Base-by-base conservation (phyloP, 2,329 filamentous ascomycete genomes). In the Stromatinia cepivora region DNA sequence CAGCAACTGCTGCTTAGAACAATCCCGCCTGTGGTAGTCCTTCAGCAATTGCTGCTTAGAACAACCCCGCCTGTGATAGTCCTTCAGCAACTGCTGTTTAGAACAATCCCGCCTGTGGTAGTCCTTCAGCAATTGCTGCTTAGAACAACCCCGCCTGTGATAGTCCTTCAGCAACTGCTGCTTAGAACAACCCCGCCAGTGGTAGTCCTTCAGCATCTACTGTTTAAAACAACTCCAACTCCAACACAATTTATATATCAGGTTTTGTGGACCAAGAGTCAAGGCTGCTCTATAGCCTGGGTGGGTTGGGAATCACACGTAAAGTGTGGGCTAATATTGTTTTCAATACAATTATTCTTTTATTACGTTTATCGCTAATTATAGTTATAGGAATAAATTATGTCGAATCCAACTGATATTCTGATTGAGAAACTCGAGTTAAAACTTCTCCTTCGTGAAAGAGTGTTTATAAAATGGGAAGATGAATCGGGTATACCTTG, bases 281-380 rank as follows among this genome's bases (percentile, higher is more conserved):
- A 62, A 62, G 58, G 58, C 58, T 62, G 58, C 58, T 62, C 58
- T 48, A 62, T 48, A 62, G 58, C 58, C 58, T 62, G 58, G 58
- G 58, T 62, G 58, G 58, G 58, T 48, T 20, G 58, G 58, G 42
- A 62, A 62, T 62, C 58, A 62, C 58, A 62, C 58, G 13, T 62
- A 8, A 62, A 6, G 58, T 62, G 58, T 62, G 58, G 58, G 58
- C 58, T 48, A 34, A 1, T 10, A 62, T 62, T 48, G 8, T 25
- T 25, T 46, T 20, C 13, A 46, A 61, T 45, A 4, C 3, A 34
- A 13, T n/a, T 3, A 4, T 61, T 46, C 4, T 7, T 52, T 46
- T 0, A 46, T 7, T 45, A 31, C 5, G 15, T 34, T 62, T 4
- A n/a, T 62, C 15, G 42, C 58, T 62, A 62, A 62, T n/a, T 48